Conservation (phyloP, 805 yeast genomes). For the Schwanniomyces yamadae region DNA sequence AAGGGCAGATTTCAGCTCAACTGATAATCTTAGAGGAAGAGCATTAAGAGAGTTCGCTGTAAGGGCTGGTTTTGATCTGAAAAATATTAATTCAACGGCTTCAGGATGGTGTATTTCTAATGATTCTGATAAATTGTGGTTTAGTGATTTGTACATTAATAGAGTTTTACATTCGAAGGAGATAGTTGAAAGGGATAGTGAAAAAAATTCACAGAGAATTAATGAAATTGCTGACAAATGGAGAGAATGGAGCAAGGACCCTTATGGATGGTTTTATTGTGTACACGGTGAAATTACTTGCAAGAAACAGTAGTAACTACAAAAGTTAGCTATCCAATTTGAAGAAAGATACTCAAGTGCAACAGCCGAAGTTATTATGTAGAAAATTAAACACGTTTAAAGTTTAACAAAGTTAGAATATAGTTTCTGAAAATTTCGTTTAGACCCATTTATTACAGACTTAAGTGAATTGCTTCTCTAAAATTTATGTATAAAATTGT, state of each 20-base stretch:
- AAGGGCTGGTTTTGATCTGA: conserved; percentile 17
- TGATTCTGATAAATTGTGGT: conserved; percentile 10
- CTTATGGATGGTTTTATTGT: conserved; percentile 11
- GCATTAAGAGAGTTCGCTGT: conserved; percentile 15
- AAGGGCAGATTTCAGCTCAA: conserved; percentile 10
- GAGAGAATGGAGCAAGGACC: conserved; percentile 16
- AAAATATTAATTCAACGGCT: conserved; percentile 9
- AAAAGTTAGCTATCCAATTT: too few relatives aligned
- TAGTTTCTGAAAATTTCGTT: too few relatives aligned
- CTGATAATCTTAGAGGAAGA: conserved; percentile 17
- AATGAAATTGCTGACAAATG: conserved; percentile 11
- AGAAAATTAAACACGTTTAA: too few relatives aligned
- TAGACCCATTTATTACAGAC: too few relatives aligned
- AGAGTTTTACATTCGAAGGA: conserved; percentile 14
- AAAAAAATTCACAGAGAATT: conserved; percentile 4
- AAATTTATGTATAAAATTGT: too few relatives aligned
- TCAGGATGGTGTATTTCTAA: conserved; percentile 16
- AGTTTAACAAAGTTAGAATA: too few relatives aligned
- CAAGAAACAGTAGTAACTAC: conserved; percentile 9
- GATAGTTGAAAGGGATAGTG: conserved; percentile 3
- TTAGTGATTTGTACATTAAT: conserved; percentile 9
- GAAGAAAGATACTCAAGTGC: too few relatives aligned
- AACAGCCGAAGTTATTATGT: too few relatives aligned
- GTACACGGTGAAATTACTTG: conserved; percentile 19
- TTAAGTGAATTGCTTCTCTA: too few relatives aligned